These are phyloP conservation scores for Rhododendron simsii DNA, from an alignment of 148 eudicot species.

Conservation along the genomic window DNA sequence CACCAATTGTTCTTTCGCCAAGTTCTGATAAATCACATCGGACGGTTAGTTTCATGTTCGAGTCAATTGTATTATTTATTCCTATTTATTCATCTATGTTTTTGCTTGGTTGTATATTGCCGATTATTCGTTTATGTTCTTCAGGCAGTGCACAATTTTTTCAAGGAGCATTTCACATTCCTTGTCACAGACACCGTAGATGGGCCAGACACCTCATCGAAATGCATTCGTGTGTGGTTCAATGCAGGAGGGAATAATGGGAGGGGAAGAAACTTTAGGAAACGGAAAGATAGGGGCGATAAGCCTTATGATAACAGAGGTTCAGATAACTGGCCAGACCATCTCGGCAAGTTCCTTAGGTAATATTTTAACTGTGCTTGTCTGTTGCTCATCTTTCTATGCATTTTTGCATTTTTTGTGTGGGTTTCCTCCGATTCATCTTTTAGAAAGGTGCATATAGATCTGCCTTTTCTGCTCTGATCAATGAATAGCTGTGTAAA, in stretches of 20 bases:
- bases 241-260: constrained; percentile 48
- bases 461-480: background rate
- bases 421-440: background rate
- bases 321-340: constrained; percentile 80
- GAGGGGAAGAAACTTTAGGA: constrained; percentile 44
- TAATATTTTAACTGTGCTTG: constrained; percentile 19
- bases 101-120: background rate
- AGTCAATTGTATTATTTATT: background rate
- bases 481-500: background rate
- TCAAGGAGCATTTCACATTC: constrained; percentile 78
- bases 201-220: constrained; percentile 66
- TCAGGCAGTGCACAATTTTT: constrained; percentile 88
- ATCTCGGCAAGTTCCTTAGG: constrained; percentile 89
- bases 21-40: constrained; percentile 84
- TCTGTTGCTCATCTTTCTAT: background rate
- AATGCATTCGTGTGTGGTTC: constrained; percentile 86
- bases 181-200: constrained; percentile 90
- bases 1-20: constrained; percentile 66
- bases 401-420: background rate
- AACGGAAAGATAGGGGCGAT: constrained; percentile 72
- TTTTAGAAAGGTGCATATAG: background rate
- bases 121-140: constrained; percentile 9
- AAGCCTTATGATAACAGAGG: constrained; percentile 85
- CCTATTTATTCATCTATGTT: background rate
- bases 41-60: constrained; percentile 43